Conservation (phyloP, 2,329 filamentous ascomycete genomes). For the Penicillium sp. region DNA sequence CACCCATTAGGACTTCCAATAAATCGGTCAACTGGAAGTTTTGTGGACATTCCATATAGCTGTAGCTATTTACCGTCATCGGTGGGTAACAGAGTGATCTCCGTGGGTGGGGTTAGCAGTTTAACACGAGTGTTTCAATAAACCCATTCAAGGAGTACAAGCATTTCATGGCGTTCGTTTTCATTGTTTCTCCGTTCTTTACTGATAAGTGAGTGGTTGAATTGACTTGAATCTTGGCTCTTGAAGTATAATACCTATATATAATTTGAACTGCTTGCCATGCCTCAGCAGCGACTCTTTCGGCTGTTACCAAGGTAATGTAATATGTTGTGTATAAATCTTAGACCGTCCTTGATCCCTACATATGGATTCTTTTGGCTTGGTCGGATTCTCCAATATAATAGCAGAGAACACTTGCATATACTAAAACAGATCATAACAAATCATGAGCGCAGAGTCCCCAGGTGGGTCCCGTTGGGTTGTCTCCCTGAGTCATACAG, state of each 20-base stretch:
- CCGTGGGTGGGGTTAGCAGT: neutral
- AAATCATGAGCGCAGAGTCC: too few species aligned
- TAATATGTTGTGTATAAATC: too few species aligned
- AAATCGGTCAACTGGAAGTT: conserved; percentile 1
- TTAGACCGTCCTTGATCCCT: too few species aligned
- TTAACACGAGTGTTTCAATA: neutral
- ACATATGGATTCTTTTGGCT: too few species aligned
- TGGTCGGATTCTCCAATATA: too few species aligned
- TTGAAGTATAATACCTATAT: conserved; percentile 12
- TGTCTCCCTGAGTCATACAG: conserved; percentile 10
- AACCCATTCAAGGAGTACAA: conserved; percentile 13
- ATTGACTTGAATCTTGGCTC: conserved; percentile 11
- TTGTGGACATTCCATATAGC: neutral
- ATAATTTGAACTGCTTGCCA: too few species aligned
- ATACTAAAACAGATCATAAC: too few species aligned
- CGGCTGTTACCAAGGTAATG: too few species aligned
- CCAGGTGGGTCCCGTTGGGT: too few species aligned
- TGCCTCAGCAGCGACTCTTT: conserved; percentile 6
- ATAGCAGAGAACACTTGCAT: too few species aligned
- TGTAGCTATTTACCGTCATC: neutral
- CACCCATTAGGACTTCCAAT: conserved; percentile 42
- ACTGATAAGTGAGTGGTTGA: conserved; percentile 11
- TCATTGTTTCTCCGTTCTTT: conserved; percentile 10
- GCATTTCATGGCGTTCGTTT: conserved; percentile 28
- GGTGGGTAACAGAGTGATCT: conserved; percentile 3